These are phyloP conservation scores for Pythium angustatum DNA, from an alignment of 352 stramenopile genomes.

Conservation along the genomic window DNA sequence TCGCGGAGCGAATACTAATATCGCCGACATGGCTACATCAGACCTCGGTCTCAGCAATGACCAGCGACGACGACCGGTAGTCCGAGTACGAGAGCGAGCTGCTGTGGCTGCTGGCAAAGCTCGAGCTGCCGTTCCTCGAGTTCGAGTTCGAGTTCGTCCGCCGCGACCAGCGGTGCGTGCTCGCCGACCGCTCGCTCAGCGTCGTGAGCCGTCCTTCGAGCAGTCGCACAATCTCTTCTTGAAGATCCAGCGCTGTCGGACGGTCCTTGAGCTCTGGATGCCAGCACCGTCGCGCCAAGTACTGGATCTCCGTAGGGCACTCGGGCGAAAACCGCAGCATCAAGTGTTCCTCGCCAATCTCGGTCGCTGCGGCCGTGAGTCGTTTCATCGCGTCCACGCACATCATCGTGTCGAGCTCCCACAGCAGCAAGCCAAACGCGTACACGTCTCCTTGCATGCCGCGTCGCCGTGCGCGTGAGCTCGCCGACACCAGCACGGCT, in stretches of 20 bases:
- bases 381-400: slow-evolving; percentile 56
- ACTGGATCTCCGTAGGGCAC: slow-evolving; percentile 57
- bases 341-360: slow-evolving; percentile 44
- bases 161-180: slow-evolving; percentile 49
- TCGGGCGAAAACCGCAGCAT: slow-evolving; percentile 66
- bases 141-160: slow-evolving; percentile 35
- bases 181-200: slow-evolving; percentile 21
- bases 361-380: slow-evolving; percentile 26
- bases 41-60: slow-evolving; percentile 29
- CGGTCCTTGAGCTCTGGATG: slow-evolving; percentile 45
- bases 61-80: slow-evolving; percentile 18
- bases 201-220: slow-evolving; percentile 65
- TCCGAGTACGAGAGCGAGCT: slow-evolving; percentile 24
- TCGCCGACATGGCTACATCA: slow-evolving; percentile 22
- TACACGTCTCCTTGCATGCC: slow-evolving; percentile 56
- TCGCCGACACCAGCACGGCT: slow-evolving; percentile 14
- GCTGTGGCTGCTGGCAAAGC: slow-evolving; percentile 25
- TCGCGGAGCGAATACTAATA: neutral
- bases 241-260: slow-evolving; percentile 65
- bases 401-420: slow-evolving; percentile 79
- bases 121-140: slow-evolving; percentile 21
- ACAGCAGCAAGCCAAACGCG: slow-evolving; percentile 69
- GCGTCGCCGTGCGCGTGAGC: slow-evolving; percentile 9
- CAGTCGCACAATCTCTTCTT: slow-evolving; percentile 71
- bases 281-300: slow-evolving; percentile 63